Conservation (phyloP, 352 stramenopile genomes). For the Lagenidium sp. region DNA sequence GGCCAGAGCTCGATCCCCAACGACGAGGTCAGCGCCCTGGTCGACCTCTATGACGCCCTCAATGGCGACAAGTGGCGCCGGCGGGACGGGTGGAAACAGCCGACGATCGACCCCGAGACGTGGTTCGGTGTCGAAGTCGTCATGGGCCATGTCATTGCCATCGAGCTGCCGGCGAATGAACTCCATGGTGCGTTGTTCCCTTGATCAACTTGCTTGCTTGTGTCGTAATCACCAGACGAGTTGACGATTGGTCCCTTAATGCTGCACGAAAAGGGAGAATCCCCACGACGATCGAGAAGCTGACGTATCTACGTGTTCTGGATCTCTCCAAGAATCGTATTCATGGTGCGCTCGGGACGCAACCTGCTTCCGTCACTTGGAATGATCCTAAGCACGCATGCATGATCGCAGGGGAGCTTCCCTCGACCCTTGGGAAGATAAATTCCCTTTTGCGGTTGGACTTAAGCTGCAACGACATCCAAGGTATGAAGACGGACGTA, state of each 20-base stretch:
- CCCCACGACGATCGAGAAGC: conserved; percentile 28
- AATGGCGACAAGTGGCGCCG: conserved; percentile 61
- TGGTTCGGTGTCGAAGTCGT: conserved; percentile 74
- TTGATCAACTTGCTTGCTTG: no score
- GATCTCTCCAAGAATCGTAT: conserved; percentile 81
- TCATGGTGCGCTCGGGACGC: conserved; percentile 20
- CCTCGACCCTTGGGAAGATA: conserved; percentile 39
- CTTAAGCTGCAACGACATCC: conserved; percentile 78
- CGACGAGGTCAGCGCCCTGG: conserved; percentile 51
- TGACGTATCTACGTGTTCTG: conserved; percentile 62
- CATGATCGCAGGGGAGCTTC: conserved; percentile 48
- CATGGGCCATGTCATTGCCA: conserved; percentile 62
- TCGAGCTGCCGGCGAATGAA: conserved; percentile 66
- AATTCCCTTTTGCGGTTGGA: conserved; percentile 45
- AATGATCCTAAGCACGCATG: no score
- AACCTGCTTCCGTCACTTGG: no score
- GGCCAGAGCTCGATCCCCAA: conserved; percentile 70
- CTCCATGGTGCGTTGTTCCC: conserved; percentile 24
- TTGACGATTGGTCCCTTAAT: no score
- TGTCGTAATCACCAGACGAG: no score
- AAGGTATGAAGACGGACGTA: no score
- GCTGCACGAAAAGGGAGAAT: conserved; percentile 11
- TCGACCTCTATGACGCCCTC: conserved; percentile 66
- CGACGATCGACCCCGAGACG: conserved; percentile 56
- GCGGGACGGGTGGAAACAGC: conserved; percentile 68